Percentiles rank a stretch among this genome's conserved stretches.
Evolutionary conservation across 768 basidiomycete genomes (phyloP).

Genomic region (Boletus pseudo-olivaceus): DNA sequence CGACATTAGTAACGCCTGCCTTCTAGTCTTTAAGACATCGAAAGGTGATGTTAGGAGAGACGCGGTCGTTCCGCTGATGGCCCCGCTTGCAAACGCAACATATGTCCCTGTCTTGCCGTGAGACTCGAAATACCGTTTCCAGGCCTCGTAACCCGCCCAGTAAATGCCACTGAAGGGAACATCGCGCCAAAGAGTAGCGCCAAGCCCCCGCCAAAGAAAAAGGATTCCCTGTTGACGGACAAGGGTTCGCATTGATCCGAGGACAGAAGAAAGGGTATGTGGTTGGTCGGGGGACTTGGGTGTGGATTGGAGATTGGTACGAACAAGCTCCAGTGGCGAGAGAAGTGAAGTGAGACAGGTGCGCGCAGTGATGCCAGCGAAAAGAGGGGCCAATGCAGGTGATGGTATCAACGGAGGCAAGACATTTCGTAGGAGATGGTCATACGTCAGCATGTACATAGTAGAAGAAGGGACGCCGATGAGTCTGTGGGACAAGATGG

Average conservation of each 20-base stretch:
- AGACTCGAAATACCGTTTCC: slow-evolving; percentile 61
- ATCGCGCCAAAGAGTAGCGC: slow-evolving; percentile 92
- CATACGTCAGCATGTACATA: slow-evolving; percentile 94
- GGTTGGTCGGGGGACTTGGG: slow-evolving; percentile 66
- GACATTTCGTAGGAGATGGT: slow-evolving; percentile 67
- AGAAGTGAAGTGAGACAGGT: slow-evolving; percentile 71
- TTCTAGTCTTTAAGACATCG: slow-evolving; percentile 93
- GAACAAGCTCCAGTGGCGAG: slow-evolving; percentile 89
- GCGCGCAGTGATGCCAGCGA: slow-evolving; percentile 81
- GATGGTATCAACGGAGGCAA: slow-evolving; percentile 60
- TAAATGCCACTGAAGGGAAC: slow-evolving; percentile 97
- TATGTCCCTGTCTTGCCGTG: slow-evolving; percentile 54
- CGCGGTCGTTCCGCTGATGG: slow-evolving; percentile 80
- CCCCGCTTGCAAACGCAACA: slow-evolving; percentile 87
- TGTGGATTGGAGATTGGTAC: slow-evolving; percentile 91
- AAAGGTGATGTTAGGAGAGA: slow-evolving; percentile 92
- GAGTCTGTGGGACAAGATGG: slow-evolving; percentile 43
- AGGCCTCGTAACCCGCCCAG: slow-evolving; percentile 91
- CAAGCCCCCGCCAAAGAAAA: slow-evolving; percentile 87
- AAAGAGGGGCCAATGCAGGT: slow-evolving; percentile 58
- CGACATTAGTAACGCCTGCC: slow-evolving; percentile 80
- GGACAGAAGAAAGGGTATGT: slow-evolving; percentile 73
- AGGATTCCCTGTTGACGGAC: slow-evolving; percentile 61
- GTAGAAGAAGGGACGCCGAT: slow-evolving; percentile 92
- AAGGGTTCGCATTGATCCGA: slow-evolving; percentile 56